Evolutionary conservation across 306 rosid genomes (phyloP).

Genomic region (Cucurbita pepo): DNA sequence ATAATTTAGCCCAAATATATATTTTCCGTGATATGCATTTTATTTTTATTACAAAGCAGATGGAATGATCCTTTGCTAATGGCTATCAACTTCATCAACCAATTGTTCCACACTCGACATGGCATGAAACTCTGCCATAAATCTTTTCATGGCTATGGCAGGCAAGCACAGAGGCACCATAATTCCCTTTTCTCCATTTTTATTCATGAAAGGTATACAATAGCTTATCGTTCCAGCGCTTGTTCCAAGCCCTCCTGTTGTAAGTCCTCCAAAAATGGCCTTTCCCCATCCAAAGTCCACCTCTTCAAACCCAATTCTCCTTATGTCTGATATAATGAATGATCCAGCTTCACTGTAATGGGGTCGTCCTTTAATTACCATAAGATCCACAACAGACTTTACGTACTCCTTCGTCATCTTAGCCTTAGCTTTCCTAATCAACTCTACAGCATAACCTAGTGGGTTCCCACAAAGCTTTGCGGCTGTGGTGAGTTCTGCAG

Average conservation of each 20-base stretch:
- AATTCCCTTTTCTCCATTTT: conserved; percentile 20
- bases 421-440: conserved; percentile 15
- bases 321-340: conserved; percentile 11
- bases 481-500: not conserved
- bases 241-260: conserved; percentile 7
- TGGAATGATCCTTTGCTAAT: too few relatives aligned
- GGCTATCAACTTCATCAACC: too few relatives aligned
- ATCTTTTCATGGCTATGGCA: conserved; percentile 12
- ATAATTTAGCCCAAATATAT: too few relatives aligned
- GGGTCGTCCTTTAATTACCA: conserved; percentile 19
- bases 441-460: conserved; percentile 6
- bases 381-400: conserved; percentile 21
- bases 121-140: too few relatives aligned
- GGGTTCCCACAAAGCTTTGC: not conserved
- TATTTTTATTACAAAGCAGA: too few relatives aligned
- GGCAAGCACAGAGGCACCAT: conserved; percentile 23
- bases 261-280: conserved; percentile 3
- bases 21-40: too few relatives aligned
- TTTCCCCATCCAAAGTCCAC: conserved; percentile 41
- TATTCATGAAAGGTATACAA: not conserved
- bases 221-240: not conserved
- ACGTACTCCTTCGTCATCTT: conserved; percentile 22
- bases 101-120: too few relatives aligned
- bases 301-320: not conserved
- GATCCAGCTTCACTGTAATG: not conserved